Conservation (phyloP, 768 basidiomycete species). For the Rhodotorula paludigena region DNA sequence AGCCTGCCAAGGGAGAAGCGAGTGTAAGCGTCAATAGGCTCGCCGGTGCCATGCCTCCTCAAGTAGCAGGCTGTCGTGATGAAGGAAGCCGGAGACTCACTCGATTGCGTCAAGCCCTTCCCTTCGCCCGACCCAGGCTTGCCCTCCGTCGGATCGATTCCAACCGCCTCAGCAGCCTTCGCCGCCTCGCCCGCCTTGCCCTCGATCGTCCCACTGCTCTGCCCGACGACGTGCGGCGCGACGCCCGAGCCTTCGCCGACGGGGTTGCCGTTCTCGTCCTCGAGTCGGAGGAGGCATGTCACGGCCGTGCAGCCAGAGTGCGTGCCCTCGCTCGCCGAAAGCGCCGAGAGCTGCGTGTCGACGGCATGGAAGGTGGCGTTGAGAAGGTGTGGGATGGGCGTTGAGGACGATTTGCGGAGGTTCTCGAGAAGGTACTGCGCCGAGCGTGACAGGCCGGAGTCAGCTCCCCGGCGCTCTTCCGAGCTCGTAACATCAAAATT, state of each 20-base stretch:
- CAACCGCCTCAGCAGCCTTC: constrained; percentile 9
- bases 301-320: constrained; percentile 90
- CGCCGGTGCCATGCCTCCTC: background rate
- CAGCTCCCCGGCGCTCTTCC: background rate
- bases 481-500: constrained; percentile 41
- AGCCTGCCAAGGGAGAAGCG: too few species aligned
- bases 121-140: constrained; percentile 8
- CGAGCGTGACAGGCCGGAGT: too few species aligned
- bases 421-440: constrained; percentile 62
- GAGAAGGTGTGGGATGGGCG: constrained; percentile 75
- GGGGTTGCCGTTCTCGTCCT: constrained; percentile 62
- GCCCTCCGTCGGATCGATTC: constrained; percentile 16
- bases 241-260: constrained; percentile 30
- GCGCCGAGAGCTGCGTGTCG: constrained; percentile 71
- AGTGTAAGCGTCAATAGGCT: background rate
- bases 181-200: constrained; percentile 20
- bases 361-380: constrained; percentile 94
- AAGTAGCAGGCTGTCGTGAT: too few species aligned
- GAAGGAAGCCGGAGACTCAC: background rate
- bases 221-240: background rate
- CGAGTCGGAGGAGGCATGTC: constrained; percentile 86
- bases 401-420: constrained; percentile 55
- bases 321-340: constrained; percentile 83
- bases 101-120: background rate
- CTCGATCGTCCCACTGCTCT: background rate